Conservation (phyloP, 176 grass and related monocot genomes). For the Bolboschoenus planiculmis region DNA sequence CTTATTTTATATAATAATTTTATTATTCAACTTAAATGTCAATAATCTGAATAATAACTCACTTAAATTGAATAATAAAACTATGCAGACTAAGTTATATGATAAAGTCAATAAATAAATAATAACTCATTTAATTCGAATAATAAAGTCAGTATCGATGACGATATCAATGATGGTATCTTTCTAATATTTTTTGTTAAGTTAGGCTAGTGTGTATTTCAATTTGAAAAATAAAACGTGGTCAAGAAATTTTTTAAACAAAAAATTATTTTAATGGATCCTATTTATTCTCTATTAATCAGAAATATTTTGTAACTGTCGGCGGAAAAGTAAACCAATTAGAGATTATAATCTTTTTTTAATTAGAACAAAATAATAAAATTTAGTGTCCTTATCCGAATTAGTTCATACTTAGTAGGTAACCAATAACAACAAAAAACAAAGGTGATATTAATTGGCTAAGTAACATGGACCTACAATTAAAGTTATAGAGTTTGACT, state of each 20-base stretch:
- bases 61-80: no score
- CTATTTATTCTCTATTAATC: background rate
- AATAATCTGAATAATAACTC: no score
- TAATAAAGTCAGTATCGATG: no score
- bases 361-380: background rate
- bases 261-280: background rate
- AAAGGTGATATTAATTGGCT: background rate
- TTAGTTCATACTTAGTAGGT: constrained; percentile 5
- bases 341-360: background rate
- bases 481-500: background rate
- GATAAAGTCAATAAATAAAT: no score
- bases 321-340: background rate
- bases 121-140: no score
- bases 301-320: background rate
- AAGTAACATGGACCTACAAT: background rate
- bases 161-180: no score
- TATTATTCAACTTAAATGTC: no score
- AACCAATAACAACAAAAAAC: constrained; percentile 7
- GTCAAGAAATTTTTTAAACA: background rate
- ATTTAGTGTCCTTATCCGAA: background rate
- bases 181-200: no score
- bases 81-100: no score
- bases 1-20: no score
- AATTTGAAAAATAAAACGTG: background rate
- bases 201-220: background rate